These are phyloP conservation scores for Candida peoriensis DNA, from an alignment of 805 yeast genomes.

Conservation along the genomic window DNA sequence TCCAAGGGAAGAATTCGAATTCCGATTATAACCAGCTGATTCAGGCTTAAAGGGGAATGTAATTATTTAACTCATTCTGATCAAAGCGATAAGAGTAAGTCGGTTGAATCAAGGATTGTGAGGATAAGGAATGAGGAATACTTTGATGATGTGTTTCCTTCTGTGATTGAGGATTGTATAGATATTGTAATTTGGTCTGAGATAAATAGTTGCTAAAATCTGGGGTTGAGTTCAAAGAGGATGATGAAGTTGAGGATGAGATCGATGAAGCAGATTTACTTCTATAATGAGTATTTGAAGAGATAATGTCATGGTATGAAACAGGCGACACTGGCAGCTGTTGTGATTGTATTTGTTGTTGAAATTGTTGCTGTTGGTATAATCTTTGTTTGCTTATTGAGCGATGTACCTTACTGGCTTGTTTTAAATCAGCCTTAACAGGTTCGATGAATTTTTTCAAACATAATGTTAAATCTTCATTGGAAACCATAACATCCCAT, in stretches of 20 bases:
- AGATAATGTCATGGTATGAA: constrained; percentile 3
- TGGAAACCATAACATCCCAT: constrained; percentile 67
- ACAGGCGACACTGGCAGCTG: constrained; percentile 10
- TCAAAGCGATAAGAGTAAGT: constrained; percentile 1
- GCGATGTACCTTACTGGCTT: constrained; percentile 22
- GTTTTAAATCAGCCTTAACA: constrained; percentile 48
- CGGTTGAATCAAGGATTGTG: neutral
- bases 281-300: constrained; percentile 5
- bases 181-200: too few relatives aligned
- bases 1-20: too few relatives aligned
- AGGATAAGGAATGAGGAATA: constrained; percentile 2
- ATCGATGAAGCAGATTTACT: constrained; percentile 10
- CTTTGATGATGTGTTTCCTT: too few relatives aligned
- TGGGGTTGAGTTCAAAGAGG: constrained; percentile 3
- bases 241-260: constrained; percentile 9
- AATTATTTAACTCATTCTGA: constrained; percentile 2
- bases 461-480: constrained; percentile 61
- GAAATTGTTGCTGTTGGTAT: constrained; percentile 1
- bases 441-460: constrained; percentile 71
- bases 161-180: neutral
- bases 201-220: too few relatives aligned
- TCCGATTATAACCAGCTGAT: too few relatives aligned
- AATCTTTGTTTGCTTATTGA: constrained; percentile 10
- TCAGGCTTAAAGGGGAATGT: constrained; percentile 1
- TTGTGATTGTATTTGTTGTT: constrained; percentile 6